Evolutionary conservation across 192 early-diverging fungal species (phyloP), one percentile per base, ranked within the genome.

Genomic region (Glomus cerebriforme): DNA sequence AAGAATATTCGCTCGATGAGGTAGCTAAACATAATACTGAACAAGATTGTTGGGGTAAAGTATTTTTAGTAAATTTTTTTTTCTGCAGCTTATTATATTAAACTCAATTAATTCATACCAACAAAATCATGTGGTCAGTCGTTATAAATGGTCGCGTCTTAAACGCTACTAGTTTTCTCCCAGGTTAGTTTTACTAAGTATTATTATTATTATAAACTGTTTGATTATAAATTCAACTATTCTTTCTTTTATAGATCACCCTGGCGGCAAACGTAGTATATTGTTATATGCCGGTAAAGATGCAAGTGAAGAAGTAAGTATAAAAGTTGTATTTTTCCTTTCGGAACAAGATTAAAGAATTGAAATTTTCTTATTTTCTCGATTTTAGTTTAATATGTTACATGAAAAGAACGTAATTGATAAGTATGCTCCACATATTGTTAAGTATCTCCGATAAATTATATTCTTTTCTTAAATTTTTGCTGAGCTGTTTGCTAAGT

Each of bases 231-330:
- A 67, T 19, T 34, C 6, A 22, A 6, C 13, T 67, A 22, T 1
- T 26, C 19, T 22, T 67, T 67, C 12, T 35, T 10, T 22, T 34
- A 34, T 22, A 67, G 93, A 95, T 73, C 94, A 95, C 84, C 93
- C 94, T 58, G 92, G 93, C 69, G 94, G 94, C 74, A 94, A 94
- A 86, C 94, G 94, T 84, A 90, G 92, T 8, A 96, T 96, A 66
- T 75, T 96, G 77, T 82, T 95, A 78, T 95, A 92, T 84, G 93
- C 93, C 68, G 95, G 95, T 54, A 88, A 87, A n/a, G 94, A 96
- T 82, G 95, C 94, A 1, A 92, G 91, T 27, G 93, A 93, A 74
- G 94, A 96, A 80, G 94, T 94, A 32, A 31, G 58, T 59, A 73
- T 54, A 54, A 4, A 37, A n/a, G 7, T 12, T 31, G 26, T 19